Base-by-base conservation (phyloP, 768 basidiomycete species). In the Tremella fuciformis region DNA sequence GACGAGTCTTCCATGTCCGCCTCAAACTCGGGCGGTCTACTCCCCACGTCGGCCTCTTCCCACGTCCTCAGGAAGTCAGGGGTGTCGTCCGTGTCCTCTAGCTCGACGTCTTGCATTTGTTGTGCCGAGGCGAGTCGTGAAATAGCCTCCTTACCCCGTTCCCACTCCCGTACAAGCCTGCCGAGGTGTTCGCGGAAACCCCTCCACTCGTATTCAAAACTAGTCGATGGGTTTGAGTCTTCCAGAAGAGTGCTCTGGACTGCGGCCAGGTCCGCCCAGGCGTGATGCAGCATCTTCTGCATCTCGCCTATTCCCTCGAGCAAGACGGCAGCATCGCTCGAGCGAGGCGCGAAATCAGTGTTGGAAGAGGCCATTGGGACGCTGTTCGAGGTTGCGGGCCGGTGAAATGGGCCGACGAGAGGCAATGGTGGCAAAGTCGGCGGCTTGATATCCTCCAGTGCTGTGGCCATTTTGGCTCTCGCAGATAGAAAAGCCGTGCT, bases 91-190 rank as follows among this genome's bases (percentile, higher is more conserved):
- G 26, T 40, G 11, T 24, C 21, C 3, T 50, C 49, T 24, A 8
- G 8, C 25, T 22, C 49, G 13, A 21, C 13, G n/a, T 25, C 60
- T 24, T 47, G 55, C 9, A 52, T 34, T 6, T 34, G 25, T 24
- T 1, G 54, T 1, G 13, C 26, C 15, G 44, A 6, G 3, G 44
- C 13, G 2, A 73, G 49, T 18, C 67, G 51, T 7, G 21, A 9
- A 9, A 69, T 37, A 1, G 64, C 54, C 25, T 69, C 63, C 41
- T 56, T 58, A 0, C 75, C 75, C 39, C 66, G 58, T 24, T 74
- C 73, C 71, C 71, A 73, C 13, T 69, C 68, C 21, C 71, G 55
- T 7, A 75, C 47, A 46, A 68, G 57, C 3, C 39, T 52, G 8
- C 73, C 70, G 18, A 76, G 38, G 11, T 65, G 50, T n/a, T 54